These are phyloP conservation scores for Saturnispora sekii DNA, from an alignment of 805 yeast species.

Conservation along the genomic window DNA sequence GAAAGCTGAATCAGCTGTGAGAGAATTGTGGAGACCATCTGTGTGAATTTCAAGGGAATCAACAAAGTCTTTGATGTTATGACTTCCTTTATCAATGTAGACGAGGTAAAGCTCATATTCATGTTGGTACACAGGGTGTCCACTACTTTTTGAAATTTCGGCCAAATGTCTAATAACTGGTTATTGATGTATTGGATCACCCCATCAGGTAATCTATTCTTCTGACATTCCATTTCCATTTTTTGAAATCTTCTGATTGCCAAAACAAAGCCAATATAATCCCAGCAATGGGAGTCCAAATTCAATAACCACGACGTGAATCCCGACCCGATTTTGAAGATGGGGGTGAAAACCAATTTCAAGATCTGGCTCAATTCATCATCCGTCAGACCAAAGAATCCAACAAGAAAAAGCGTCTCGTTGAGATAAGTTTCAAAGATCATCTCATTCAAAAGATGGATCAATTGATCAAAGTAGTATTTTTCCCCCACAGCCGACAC, in stretches of 20 bases:
- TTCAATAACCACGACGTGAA: slow-evolving; percentile 34
- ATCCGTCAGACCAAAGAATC: slow-evolving; percentile 47
- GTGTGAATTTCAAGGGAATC: slow-evolving; percentile 59
- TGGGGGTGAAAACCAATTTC: slow-evolving; percentile 42
- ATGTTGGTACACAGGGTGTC: slow-evolving; percentile 71
- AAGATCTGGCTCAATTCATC: slow-evolving; percentile 36
- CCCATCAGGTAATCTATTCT: slow-evolving; percentile 57
- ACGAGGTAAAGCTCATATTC: slow-evolving; percentile 41
- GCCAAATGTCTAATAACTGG: slow-evolving; percentile 71
- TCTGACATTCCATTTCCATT: slow-evolving; percentile 56
- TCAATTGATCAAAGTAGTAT: slow-evolving; percentile 66
- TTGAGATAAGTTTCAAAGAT: slow-evolving; percentile 66
- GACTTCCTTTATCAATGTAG: slow-evolving; percentile 21
- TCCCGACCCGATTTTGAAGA: slow-evolving; percentile 39
- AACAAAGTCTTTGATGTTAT: slow-evolving; percentile 19
- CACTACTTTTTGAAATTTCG: slow-evolving; percentile 65
- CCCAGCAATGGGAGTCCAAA: slow-evolving; percentile 35
- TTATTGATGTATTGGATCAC: slow-evolving; percentile 56
- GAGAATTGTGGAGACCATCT: slow-evolving; percentile 65
- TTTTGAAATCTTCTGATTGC: slow-evolving; percentile 64
- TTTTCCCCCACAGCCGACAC: slow-evolving; percentile 32
- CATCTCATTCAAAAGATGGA: slow-evolving; percentile 63
- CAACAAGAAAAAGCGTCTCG: slow-evolving; percentile 64
- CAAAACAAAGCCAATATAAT: slow-evolving; percentile 68
- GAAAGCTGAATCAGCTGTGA: slow-evolving; percentile 58